Evolutionary conservation across 495 filamentous ascomycete genomes (phyloP).

Genomic region (Cairneyella variabilis): DNA sequence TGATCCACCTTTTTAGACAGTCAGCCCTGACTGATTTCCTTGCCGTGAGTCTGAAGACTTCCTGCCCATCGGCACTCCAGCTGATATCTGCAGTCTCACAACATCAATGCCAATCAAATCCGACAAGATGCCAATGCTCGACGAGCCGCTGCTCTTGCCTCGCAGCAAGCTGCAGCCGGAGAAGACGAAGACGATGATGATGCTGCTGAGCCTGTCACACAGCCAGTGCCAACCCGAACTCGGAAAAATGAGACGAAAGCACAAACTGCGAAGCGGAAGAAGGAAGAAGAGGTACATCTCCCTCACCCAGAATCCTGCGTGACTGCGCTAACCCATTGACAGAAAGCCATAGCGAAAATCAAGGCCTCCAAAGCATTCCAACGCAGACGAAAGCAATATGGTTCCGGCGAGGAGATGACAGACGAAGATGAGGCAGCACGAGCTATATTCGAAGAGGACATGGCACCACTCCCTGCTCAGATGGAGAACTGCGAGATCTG

Average conservation of each 20-base stretch:
- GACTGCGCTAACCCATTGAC: constrained; percentile 34
- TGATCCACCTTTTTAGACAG: neutral
- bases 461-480: constrained; percentile 73
- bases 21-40: neutral
- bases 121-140: constrained; percentile 52
- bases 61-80: constrained; percentile 29
- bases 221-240: constrained; percentile 5
- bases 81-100: constrained; percentile 60
- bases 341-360: constrained; percentile 64
- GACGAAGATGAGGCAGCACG: constrained; percentile 45
- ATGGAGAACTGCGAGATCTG: constrained; percentile 85
- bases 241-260: constrained; percentile 24
- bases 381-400: constrained; percentile 32
- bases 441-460: constrained; percentile 56
- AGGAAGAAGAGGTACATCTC: constrained; percentile 28
- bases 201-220: constrained; percentile 33
- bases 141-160: constrained; percentile 44
- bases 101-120: constrained; percentile 83
- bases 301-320: neutral
- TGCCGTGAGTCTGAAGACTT: constrained; percentile 68
- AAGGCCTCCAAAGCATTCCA: constrained; percentile 73
- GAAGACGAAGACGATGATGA: constrained; percentile 10
- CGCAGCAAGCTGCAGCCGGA: constrained; percentile 8
- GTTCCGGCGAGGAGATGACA: constrained; percentile 42
- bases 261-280: constrained; percentile 28